These are phyloP conservation scores for Sporisorium graminicola DNA, from an alignment of 1,284 basidiomycete genomes.

Conservation along the genomic window DNA sequence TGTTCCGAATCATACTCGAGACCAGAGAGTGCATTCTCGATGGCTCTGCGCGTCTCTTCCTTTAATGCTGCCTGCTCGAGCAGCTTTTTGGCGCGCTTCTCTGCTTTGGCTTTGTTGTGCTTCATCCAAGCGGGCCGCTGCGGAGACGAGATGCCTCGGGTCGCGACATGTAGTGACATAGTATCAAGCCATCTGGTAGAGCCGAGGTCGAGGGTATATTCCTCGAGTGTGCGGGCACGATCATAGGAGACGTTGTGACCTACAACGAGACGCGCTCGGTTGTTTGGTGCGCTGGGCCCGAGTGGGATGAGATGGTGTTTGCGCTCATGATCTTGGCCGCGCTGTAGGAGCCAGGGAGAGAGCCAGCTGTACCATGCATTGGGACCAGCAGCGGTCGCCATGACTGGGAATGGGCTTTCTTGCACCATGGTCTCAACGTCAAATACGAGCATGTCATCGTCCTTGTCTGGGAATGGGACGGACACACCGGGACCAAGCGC, in stretches of 20 bases:
- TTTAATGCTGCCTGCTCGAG: constrained; percentile 59
- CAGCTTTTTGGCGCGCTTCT: constrained; percentile 72
- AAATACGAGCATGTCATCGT: constrained; percentile 84
- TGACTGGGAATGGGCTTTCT: constrained; percentile 83
- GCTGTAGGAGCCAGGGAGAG: constrained; percentile 88
- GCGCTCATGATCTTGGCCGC: constrained; percentile 72
- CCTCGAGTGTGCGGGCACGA: constrained; percentile 84
- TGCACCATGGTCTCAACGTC: constrained; percentile 94
- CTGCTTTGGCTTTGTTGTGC: constrained; percentile 77
- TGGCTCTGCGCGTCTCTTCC: constrained; percentile 67
- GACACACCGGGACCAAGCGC: constrained; percentile 58
- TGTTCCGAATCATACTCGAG: constrained; percentile 51
- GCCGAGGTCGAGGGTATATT: constrained; percentile 81
- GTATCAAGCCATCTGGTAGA: constrained; percentile 91
- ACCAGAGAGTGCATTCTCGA: constrained; percentile 51
- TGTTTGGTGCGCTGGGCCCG: constrained; percentile 65
- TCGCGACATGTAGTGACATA: constrained; percentile 93
- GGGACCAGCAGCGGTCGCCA: constrained; percentile 87
- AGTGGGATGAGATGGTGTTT: constrained; percentile 83
- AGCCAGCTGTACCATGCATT: constrained; percentile 96
- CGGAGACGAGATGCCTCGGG: constrained; percentile 92
- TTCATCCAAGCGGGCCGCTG: constrained; percentile 94
- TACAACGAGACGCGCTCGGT: constrained; percentile 77
- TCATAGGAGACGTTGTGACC: constrained; percentile 98
- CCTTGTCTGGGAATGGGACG: constrained; percentile 70